Base-by-base conservation (phyloP, 768 basidiomycete genomes). In the Termitomyces sp. region DNA sequence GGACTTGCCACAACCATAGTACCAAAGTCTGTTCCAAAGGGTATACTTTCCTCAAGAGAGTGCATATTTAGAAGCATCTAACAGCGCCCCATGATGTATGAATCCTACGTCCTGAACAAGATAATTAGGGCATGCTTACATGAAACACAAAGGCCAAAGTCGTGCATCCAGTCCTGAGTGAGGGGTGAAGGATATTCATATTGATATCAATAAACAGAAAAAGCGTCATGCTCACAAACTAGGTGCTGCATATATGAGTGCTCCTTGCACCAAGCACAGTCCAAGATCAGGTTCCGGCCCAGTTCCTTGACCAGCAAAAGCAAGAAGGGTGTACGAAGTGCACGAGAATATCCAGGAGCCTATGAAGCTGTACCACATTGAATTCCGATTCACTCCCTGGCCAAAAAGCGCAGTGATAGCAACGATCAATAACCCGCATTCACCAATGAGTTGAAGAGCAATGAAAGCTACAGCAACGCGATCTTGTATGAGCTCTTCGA, bases 291-390 rank as follows among this genome's bases (percentile, higher is more conserved):
- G 72, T n/a, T 31, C 48, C 3, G 68, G 65, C 3, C 68, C 66
- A 48, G 63, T 61, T 62, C 73, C 71, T 59, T 76, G 72, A 7
- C 74, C 74, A 49, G 71, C 64, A 54, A 74, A 59, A 59, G 71
- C 67, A 36, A 73, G 65, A 38, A 75, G 64, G n/a, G 70, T 70
- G 49, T 74, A 76, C 12, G 70, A 74, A 25, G 71, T 40, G 31
- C 64, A 64, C 4, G 71, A 74, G 40, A 74, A 15, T 37, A 74
- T 70, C 73, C 73, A 76, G 25, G 70, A 69, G 5, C 58, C 46
- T 34, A 66, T 64, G 60, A 76, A 75, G 57, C 69, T 71, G 59
- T 73, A 74, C 73, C 72, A 76, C 1, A 73, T 74, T n/a, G 70
- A 59, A 60, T 70, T 69, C 51, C 73, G 69, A 43, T 72, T 72